Base-by-base conservation (phyloP, 768 basidiomycete genomes). In the Boletus tomentosulus region DNA sequence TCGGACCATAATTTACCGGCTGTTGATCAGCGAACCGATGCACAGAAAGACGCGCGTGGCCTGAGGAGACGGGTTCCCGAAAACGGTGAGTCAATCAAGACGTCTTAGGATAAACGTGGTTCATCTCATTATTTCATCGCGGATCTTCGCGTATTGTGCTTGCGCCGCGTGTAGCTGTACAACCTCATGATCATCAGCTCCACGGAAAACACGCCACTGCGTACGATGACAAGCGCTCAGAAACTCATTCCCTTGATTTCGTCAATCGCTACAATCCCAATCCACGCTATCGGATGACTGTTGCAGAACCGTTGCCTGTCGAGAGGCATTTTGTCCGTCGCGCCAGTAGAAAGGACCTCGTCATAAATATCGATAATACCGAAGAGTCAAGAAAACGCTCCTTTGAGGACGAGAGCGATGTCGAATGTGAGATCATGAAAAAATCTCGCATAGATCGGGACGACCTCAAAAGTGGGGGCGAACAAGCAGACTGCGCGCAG, bases 401-500 rank as follows among this genome's bases (percentile, higher is more conserved):
- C 10, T 69, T 73, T 28, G 75, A 76, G 53, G 76, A 77, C 37
- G 74, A 75, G 49, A 76, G 76, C 41, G 76, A 74, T 28, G 67
- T 69, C 57, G 74, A 77, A 48, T 61, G 61, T 45, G 73, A 74
- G 55, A 71, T 71, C 56, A 59, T 71, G 19, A 85, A 84, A 71
- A 81, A 80, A 66, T 73, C 76, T 51, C 77, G 80, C 53, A 69
- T 79, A n/a, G 79, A 79, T 45, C 75, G 69, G 35, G 76, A 78
- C 43, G 76, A 78, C 22, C 64, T 74, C 48, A 74, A 74, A 53
- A 76, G 79, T 58, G 78, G 73, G 12, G 77, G 78, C 42, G 79
- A 79, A 60, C 77, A 78, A 55, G 70, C 73, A 25, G 78, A 64
- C 19, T 67, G 69, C 68, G 74, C 73, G 49, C 70, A 62, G 46